These are phyloP conservation scores for Dactylellina haptotyla DNA, from an alignment of 2,329 filamentous ascomycete genomes.

Conservation along the genomic window DNA sequence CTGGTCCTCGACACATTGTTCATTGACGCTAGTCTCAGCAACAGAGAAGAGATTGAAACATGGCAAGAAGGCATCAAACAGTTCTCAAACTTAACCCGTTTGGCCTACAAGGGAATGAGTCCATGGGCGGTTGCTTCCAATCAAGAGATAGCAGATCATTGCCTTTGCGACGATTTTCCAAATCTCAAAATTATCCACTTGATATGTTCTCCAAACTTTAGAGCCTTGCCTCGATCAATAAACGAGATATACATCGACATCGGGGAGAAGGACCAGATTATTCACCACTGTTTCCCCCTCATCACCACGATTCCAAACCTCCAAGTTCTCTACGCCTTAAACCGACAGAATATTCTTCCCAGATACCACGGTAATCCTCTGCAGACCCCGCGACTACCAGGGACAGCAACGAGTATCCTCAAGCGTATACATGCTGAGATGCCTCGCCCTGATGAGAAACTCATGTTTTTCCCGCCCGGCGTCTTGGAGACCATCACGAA, in stretches of 20 bases:
- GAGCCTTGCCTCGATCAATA: conserved; percentile 34
- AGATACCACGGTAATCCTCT: conserved; percentile 47
- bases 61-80: conserved; percentile 49
- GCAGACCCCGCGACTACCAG: conserved; percentile 38
- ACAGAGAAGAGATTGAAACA: conserved; percentile 37
- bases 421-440: conserved; percentile 44
- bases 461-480: conserved; percentile 49
- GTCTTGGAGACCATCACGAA: conserved; percentile 42
- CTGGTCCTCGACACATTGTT: conserved; percentile 31
- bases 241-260: conserved; percentile 48
- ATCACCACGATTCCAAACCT: conserved; percentile 46
- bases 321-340: conserved; percentile 34
- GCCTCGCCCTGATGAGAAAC: conserved; percentile 44
- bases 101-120: conserved; percentile 47
- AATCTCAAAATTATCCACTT: conserved; percentile 45
- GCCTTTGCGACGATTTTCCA: conserved; percentile 47
- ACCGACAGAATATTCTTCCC: conserved; percentile 41
- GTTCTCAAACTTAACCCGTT: conserved; percentile 31
- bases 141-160: conserved; percentile 19
- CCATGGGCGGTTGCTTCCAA: conserved; percentile 28
- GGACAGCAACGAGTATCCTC: conserved; percentile 14
- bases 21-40: conserved; percentile 41
- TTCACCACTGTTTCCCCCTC: conserved; percentile 44
- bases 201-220: conserved; percentile 50
- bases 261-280: conserved; percentile 46